These are phyloP conservation scores for Syzygium aqueum DNA, from an alignment of 345 rosid species.

Conservation along the genomic window DNA sequence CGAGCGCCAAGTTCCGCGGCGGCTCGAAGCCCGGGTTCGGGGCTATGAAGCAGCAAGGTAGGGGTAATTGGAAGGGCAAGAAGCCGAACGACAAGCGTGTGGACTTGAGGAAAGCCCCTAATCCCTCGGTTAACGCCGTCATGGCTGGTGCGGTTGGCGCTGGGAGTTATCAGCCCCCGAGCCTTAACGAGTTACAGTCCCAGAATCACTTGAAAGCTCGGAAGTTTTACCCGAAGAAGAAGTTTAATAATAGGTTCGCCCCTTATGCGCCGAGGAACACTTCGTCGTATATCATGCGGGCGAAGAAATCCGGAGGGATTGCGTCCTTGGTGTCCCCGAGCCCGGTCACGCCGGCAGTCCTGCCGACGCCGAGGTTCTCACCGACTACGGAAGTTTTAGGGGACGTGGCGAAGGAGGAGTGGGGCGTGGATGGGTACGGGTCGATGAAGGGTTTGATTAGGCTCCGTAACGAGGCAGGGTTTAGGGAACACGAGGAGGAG, in stretches of 20 bases:
- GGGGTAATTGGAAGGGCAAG: conserved; percentile 77
- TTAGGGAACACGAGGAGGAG: conserved; percentile 28
- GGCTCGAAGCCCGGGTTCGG: background rate
- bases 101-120: conserved; percentile 41
- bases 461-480: conserved; percentile 52
- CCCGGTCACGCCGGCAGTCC: conserved; percentile 81
- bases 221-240: conserved; percentile 71
- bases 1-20: conserved; percentile 7
- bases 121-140: conserved; percentile 15
- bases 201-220: conserved; percentile 68
- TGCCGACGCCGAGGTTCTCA: conserved; percentile 80
- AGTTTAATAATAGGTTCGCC: conserved; percentile 50
- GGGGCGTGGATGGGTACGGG: conserved; percentile 99
- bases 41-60: conserved; percentile 3
- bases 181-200: conserved; percentile 69
- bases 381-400: conserved; percentile 86
- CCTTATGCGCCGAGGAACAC: conserved; percentile 97
- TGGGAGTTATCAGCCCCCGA: conserved; percentile 69
- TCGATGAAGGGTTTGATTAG: conserved; percentile 95
- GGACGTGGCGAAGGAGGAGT: conserved; percentile 94
- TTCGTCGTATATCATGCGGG: conserved; percentile 75
- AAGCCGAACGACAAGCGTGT: conserved; percentile 22
- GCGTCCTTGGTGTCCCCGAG: conserved; percentile 91
- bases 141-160: conserved; percentile 9
- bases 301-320: conserved; percentile 86